Evolutionary conservation across 2,329 filamentous ascomycete genomes (phyloP).

Genomic region (Claviceps monticola): DNA sequence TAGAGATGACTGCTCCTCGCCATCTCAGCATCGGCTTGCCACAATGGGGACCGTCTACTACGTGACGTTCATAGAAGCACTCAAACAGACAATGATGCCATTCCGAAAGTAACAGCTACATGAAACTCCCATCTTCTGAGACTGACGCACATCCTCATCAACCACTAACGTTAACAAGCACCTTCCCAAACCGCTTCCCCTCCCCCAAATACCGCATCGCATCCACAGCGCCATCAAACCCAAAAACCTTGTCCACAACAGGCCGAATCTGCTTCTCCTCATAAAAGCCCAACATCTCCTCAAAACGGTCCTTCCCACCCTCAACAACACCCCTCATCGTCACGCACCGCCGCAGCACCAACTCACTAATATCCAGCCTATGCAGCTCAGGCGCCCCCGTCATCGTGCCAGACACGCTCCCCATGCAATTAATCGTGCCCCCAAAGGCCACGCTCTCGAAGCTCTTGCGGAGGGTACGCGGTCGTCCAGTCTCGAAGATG

Average conservation of each 20-base stretch:
- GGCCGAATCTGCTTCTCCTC: constrained; percentile 29
- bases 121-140: neutral
- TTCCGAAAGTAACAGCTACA: neutral
- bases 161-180: constrained; percentile 29
- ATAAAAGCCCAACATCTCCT: constrained; percentile 39
- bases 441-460: constrained; percentile 41
- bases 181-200: constrained; percentile 44
- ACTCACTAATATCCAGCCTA: constrained; percentile 45
- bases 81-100: too few species aligned
- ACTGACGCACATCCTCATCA: neutral
- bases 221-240: constrained; percentile 30
- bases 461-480: constrained; percentile 35
- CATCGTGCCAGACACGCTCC: constrained; percentile 39
- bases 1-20: too few species aligned
- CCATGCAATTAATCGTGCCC: constrained; percentile 38
- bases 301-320: constrained; percentile 39
- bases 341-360: constrained; percentile 31
- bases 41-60: too few species aligned
- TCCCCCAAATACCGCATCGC: constrained; percentile 38
- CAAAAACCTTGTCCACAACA: constrained; percentile 33
- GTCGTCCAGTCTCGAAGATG: constrained; percentile 41
- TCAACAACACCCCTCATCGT: constrained; percentile 44
- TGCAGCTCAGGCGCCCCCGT: constrained; percentile 34
- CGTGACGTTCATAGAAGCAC: too few species aligned
- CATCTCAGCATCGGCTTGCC: too few species aligned